Conservation (phyloP, 495 filamentous ascomycete species). For the Xylaria venustula region DNA sequence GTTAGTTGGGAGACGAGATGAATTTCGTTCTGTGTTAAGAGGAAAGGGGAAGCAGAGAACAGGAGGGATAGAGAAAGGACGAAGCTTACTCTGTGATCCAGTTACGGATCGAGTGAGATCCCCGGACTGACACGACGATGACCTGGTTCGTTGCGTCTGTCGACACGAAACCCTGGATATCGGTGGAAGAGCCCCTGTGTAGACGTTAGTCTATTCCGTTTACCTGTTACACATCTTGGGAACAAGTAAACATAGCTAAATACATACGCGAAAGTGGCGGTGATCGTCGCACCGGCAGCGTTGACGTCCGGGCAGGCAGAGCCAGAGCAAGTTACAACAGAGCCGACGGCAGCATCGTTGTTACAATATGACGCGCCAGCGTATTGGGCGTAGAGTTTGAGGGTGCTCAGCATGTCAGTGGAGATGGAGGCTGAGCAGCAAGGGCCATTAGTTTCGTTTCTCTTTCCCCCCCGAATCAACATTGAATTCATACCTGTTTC, state of each 20-base stretch:
- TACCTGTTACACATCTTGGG: slow-evolving; percentile 2
- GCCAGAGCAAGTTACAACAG: slow-evolving; percentile 56
- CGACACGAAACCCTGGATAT: slow-evolving; percentile 69
- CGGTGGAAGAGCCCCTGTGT: slow-evolving; percentile 51
- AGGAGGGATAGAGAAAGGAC: no score
- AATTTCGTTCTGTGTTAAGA: no score
- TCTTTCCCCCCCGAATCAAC: no score
- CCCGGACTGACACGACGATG: slow-evolving; percentile 70
- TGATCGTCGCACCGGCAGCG: slow-evolving; percentile 51
- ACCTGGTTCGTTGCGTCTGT: slow-evolving; percentile 58
- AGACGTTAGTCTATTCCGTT: slow-evolving; percentile 2
- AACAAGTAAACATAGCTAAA: neutral
- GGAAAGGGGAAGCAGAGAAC: no score
- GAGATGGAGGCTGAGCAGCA: slow-evolving; percentile 24
- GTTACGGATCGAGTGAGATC: slow-evolving; percentile 60
- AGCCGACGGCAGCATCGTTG: slow-evolving; percentile 46
- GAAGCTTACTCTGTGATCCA: slow-evolving; percentile 62
- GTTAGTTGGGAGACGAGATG: neutral
- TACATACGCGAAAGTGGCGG: slow-evolving; percentile 62
- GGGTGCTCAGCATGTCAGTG: slow-evolving; percentile 39
- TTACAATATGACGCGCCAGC: slow-evolving; percentile 69
- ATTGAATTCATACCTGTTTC: no score
- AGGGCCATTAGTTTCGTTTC: no score
- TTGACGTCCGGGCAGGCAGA: slow-evolving; percentile 61
- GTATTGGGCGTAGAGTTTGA: slow-evolving; percentile 68